Evolutionary conservation across 2,329 filamentous ascomycete genomes (phyloP).

Genomic region (Escovopsis sp.): DNA sequence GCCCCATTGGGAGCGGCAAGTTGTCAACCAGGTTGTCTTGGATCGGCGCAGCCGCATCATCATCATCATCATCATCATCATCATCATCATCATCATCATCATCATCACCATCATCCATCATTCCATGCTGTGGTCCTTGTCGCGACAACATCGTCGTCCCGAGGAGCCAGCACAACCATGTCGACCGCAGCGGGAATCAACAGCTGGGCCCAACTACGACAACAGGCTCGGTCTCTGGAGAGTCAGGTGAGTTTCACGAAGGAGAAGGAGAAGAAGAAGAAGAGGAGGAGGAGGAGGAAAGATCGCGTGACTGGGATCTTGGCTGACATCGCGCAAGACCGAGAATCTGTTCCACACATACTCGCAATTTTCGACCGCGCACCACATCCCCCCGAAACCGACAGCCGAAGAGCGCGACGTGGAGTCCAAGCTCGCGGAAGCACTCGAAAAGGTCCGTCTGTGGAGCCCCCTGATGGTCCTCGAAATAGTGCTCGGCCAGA

Average conservation of each 20-base stretch:
- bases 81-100: not conserved
- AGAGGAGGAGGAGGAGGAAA: not conserved
- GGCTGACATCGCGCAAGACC: slow-evolving; percentile 32
- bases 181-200: slow-evolving; percentile 38
- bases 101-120: slow-evolving; percentile 1
- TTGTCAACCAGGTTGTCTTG: too few relatives aligned
- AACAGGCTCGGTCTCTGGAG: slow-evolving; percentile 79
- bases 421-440: slow-evolving; percentile 68
- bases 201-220: slow-evolving; percentile 87
- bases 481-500: not conserved
- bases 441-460: slow-evolving; percentile 58
- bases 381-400: slow-evolving; percentile 68
- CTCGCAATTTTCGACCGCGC: slow-evolving; percentile 73
- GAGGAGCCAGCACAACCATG: slow-evolving; percentile 24
- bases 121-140: not conserved
- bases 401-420: slow-evolving; percentile 70
- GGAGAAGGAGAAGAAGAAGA: too few relatives aligned
- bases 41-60: not conserved
- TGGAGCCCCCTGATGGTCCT: not conserved
- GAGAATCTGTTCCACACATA: slow-evolving; percentile 74
- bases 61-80: not conserved
- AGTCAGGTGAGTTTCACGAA: slow-evolving; percentile 51
- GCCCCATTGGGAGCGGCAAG: too few relatives aligned
- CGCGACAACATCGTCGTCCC: not conserved
- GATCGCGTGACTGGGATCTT: not conserved